Percentiles rank a stretch among this genome's conserved stretches.
These are phyloP conservation scores for Pseudocercospora pini-densiflorae DNA, from an alignment of 2,329 filamentous ascomycete species.

Conservation along the genomic window DNA sequence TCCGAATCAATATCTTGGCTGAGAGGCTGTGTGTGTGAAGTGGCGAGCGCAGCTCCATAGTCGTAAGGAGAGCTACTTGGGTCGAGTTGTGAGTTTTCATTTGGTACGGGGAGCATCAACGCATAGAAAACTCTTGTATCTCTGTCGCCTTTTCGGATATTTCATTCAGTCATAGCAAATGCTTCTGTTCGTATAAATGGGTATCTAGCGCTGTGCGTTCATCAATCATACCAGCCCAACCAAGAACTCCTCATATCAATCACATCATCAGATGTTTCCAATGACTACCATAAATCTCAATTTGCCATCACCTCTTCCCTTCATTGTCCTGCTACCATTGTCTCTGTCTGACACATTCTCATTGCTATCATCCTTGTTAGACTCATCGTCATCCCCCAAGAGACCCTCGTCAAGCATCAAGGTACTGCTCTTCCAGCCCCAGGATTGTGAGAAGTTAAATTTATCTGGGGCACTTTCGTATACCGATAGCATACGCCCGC, in stretches of 20 bases:
- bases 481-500: conserved; percentile 62
- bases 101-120: no score
- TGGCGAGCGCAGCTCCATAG: neutral
- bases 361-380: conserved; percentile 42
- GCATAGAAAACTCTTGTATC: no score
- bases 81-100: no score
- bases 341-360: conserved; percentile 21
- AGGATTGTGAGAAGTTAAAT: conserved; percentile 65
- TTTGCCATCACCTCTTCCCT: conserved; percentile 53
- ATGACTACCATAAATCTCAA: conserved; percentile 65
- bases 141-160: neutral
- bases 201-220: neutral
- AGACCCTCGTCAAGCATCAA: conserved; percentile 58
- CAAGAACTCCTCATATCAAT: neutral
- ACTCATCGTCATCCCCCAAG: conserved; percentile 38
- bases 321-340: conserved; percentile 32
- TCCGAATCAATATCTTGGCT: neutral
- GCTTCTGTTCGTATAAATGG: neutral
- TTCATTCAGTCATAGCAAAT: neutral
- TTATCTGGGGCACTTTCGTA: conserved; percentile 62
- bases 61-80: no score
- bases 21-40: neutral
- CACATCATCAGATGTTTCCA: conserved; percentile 50
- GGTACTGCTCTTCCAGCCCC: conserved; percentile 66
- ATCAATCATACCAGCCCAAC: neutral